Evolutionary conservation across 1,284 basidiomycete genomes (phyloP).

Genomic region (Dichomitus squalens): DNA sequence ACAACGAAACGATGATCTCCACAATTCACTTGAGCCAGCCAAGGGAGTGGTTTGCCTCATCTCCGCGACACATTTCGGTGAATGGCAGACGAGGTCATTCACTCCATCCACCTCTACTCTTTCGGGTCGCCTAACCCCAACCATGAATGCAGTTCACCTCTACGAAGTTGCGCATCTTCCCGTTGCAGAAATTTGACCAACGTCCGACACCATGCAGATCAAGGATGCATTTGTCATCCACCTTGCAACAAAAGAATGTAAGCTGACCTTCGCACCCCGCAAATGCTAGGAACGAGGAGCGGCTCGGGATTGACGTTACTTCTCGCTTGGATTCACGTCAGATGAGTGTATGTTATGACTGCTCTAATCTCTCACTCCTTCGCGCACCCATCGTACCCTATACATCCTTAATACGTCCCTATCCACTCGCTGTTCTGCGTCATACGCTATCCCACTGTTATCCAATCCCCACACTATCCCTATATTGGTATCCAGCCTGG

Average conservation of each 20-base stretch:
- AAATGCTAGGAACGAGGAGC: slow-evolving; percentile 18
- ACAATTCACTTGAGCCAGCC: too few species aligned
- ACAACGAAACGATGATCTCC: too few species aligned
- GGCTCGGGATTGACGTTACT: not conserved
- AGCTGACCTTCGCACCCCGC: slow-evolving; percentile 55
- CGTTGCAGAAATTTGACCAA: too few species aligned
- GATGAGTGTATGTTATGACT: slow-evolving; percentile 1
- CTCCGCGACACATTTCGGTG: too few species aligned
- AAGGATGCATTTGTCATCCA: slow-evolving; percentile 78
- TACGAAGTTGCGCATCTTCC: too few species aligned
- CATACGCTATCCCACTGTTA: not conserved
- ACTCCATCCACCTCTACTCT: too few species aligned
- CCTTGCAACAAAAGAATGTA: slow-evolving; percentile 67
- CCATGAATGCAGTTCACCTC: too few species aligned
- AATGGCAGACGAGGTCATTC: too few species aligned
- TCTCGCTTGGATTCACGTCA: slow-evolving; percentile 14
- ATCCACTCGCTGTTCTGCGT: not conserved
- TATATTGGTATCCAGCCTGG: not conserved
- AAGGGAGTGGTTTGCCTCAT: too few species aligned
- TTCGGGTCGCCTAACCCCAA: too few species aligned
- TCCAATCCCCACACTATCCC: not conserved
- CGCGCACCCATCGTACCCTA: slow-evolving; percentile 1
- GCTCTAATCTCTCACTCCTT: slow-evolving; percentile 12
- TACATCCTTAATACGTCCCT: not conserved
- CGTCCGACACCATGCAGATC: slow-evolving; percentile 76